A percentile compares a stretch with the other conserved stretches of the same genome.
phyloP scores from a whole-genome alignment of 148 eudicot species.

The Silene conica region DNA sequence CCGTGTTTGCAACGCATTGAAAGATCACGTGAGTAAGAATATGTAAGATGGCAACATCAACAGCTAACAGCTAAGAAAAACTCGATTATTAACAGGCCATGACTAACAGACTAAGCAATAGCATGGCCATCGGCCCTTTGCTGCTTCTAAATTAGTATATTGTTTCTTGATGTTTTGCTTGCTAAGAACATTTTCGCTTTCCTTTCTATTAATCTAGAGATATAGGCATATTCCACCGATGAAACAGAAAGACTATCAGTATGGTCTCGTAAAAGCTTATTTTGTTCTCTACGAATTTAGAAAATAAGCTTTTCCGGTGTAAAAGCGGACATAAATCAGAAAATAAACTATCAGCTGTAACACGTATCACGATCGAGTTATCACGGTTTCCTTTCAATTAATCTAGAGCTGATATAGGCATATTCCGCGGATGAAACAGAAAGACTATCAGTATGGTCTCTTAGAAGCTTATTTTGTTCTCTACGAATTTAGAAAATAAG shows the following conservation, averaged over 20 bases:
- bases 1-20: constrained; percentile 7
- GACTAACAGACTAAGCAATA: not conserved
- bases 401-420: not conserved
- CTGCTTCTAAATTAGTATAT: no score
- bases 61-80: not conserved
- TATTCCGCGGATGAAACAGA: not conserved
- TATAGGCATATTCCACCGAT: not conserved
- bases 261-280: not conserved
- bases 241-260: not conserved
- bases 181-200: not conserved
- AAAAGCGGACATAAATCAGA: not conserved
- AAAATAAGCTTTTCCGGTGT: not conserved
- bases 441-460: not conserved
- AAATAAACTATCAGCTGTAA: not conserved
- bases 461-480: not conserved
- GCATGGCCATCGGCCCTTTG: no score
- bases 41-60: not conserved
- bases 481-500: not conserved
- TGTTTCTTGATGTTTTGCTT: no score
- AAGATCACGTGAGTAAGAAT: not conserved
- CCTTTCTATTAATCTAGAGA: not conserved
- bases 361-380: not conserved
- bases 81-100: not conserved
- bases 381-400: not conserved
- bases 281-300: not conserved